Evolutionary conservation across 2,329 filamentous ascomycete species (phyloP).

Genomic region (Phaeosphaeria sp.): DNA sequence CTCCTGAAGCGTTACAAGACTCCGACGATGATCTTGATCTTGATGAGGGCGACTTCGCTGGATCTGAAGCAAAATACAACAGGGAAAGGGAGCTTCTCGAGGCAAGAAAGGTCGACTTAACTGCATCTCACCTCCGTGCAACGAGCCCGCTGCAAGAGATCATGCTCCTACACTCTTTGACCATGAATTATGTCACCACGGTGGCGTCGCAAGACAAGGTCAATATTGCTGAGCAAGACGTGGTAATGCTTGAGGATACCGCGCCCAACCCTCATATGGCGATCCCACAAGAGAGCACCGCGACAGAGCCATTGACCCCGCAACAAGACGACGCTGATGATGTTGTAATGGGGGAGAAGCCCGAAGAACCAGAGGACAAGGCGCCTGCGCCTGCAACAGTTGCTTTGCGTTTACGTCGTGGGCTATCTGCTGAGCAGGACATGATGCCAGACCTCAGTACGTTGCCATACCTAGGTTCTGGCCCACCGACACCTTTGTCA

Average conservation of each 20-base stretch:
- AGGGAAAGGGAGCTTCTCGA: slow-evolving; percentile 53
- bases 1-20: slow-evolving; percentile 43
- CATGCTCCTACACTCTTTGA: slow-evolving; percentile 49
- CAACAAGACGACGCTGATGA: slow-evolving; percentile 46
- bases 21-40: slow-evolving; percentile 57
- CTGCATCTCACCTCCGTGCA: slow-evolving; percentile 50
- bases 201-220: slow-evolving; percentile 4
- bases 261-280: slow-evolving; percentile 15
- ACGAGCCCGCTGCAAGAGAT: slow-evolving; percentile 53
- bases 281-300: slow-evolving; percentile 19
- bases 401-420: slow-evolving; percentile 38
- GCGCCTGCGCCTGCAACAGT: slow-evolving; percentile 41
- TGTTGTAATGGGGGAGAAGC: slow-evolving; percentile 31
- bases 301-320: slow-evolving; percentile 41
- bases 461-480: slow-evolving; percentile 55
- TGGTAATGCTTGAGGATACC: slow-evolving; percentile 23
- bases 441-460: slow-evolving; percentile 49
- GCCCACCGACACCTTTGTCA: slow-evolving; percentile 52
- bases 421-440: slow-evolving; percentile 41
- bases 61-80: slow-evolving; percentile 56
- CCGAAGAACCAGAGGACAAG: slow-evolving; percentile 30
- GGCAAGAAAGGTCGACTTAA: slow-evolving; percentile 53
- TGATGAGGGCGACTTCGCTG: slow-evolving; percentile 54
- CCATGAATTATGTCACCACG: slow-evolving; percentile 33
- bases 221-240: slow-evolving; percentile 19